Percentiles rank a stretch among this genome's conserved stretches.
Conservation (phyloP, 1,284 basidiomycete species). For the Heterobasidion occidentale region DNA sequence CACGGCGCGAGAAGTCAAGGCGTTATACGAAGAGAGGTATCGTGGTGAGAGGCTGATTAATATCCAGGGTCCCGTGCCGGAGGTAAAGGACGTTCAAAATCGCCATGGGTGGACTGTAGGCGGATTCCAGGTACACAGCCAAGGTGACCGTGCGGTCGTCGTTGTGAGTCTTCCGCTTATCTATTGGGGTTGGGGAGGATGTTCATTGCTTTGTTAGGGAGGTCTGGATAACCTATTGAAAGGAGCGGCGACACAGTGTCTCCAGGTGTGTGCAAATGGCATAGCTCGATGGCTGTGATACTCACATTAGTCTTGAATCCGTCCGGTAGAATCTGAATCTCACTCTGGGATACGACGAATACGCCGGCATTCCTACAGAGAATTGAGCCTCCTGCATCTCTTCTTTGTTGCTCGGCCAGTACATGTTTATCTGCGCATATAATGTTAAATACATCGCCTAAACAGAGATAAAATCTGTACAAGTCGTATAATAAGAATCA, state of each 20-base stretch:
- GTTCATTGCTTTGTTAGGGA: conserved; percentile 39
- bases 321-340: conserved; percentile 83
- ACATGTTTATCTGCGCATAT: background rate
- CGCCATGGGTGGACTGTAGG: conserved; percentile 90
- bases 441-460: background rate
- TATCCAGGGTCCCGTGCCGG: conserved; percentile 67
- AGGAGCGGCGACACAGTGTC: conserved; percentile 95
- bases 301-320: background rate
- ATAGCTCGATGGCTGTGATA: background rate
- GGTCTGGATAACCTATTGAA: conserved; percentile 95
- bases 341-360: conserved; percentile 89
- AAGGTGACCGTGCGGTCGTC: conserved; percentile 84
- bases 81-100: conserved; percentile 68
- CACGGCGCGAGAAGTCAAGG: conserved; percentile 67
- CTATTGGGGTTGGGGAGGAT: conserved; percentile 7
- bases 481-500: background rate
- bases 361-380: conserved; percentile 64
- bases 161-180: conserved; percentile 49
- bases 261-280: conserved; percentile 57
- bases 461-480: background rate
- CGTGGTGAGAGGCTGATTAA: conserved; percentile 65
- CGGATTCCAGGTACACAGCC: conserved; percentile 90
- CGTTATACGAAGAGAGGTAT: conserved; percentile 79
- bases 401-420: background rate
- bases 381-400: background rate